Conservation (phyloP, 73 alveolate species). For the Breviolum minutum region DNA sequence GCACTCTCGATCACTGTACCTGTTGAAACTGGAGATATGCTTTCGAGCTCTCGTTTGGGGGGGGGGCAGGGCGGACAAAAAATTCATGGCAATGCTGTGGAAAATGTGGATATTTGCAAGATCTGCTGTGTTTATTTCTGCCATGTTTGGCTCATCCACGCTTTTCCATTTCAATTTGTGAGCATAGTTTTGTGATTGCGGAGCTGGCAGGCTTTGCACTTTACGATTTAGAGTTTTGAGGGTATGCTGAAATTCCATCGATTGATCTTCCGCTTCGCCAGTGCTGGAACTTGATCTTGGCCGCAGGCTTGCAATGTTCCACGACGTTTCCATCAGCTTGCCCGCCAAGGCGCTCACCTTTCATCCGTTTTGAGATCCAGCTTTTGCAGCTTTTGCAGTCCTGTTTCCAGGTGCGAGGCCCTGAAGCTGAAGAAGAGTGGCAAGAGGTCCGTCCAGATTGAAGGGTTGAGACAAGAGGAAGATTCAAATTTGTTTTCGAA, state of each 20-base stretch:
- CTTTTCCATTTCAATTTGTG: neutral
- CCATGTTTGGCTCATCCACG: neutral
- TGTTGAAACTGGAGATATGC: no score
- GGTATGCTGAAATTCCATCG: no score
- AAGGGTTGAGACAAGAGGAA: no score
- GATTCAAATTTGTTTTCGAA: neutral
- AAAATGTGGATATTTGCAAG: neutral
- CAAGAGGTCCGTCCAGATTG: slow-evolving; percentile 30
- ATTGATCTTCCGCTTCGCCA: no score
- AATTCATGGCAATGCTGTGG: neutral
- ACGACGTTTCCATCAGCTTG: slow-evolving; percentile 92
- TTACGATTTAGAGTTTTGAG: neutral
- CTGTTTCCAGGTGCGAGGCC: slow-evolving; percentile 56
- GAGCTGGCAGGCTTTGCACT: neutral
- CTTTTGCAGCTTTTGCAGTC: neutral
- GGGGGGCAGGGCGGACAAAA: slow-evolving; percentile 36
- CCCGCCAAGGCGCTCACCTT: slow-evolving; percentile 62
- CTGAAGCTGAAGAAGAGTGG: slow-evolving; percentile 91
- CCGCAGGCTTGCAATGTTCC: slow-evolving; percentile 29
- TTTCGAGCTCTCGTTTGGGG: neutral
- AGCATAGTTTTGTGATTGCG: neutral
- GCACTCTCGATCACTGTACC: no score
- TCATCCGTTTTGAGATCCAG: no score
- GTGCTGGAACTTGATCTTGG: neutral
- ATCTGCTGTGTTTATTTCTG: neutral